phyloP scores from a whole-genome alignment of 2,329 filamentous ascomycete genomes.

The Leptographium wingfieldii region DNA sequence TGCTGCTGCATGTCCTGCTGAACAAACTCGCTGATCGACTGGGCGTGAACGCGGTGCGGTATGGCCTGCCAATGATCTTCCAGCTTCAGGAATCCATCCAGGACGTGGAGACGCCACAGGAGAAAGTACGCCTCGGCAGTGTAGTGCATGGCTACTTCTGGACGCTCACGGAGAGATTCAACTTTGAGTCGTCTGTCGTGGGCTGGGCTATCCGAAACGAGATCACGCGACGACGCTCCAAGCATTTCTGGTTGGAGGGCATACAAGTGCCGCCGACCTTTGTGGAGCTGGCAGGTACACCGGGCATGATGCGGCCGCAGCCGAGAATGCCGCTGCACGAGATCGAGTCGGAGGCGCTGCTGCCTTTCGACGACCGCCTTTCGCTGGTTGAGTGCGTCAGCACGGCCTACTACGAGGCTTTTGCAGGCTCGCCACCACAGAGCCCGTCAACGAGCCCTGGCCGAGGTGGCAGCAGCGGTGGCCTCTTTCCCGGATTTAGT shows the following conservation, averaged over 20 bases:
- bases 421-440: constrained; percentile 42
- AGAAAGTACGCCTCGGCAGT: constrained; percentile 70
- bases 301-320: constrained; percentile 31
- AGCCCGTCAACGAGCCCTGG: constrained; percentile 61
- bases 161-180: constrained; percentile 63
- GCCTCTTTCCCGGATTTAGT: neutral
- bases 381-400: constrained; percentile 65
- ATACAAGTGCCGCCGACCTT: constrained; percentile 57
- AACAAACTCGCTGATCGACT: constrained; percentile 61
- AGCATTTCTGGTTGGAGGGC: constrained; percentile 66
- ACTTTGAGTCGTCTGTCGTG: constrained; percentile 56
- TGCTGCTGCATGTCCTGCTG: constrained; percentile 66
- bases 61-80: constrained; percentile 79
- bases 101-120: constrained; percentile 48
- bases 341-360: constrained; percentile 50
- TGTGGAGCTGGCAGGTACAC: constrained; percentile 47
- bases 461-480: constrained; percentile 25
- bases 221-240: constrained; percentile 58
- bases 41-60: constrained; percentile 69
- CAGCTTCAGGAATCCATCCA: constrained; percentile 75
- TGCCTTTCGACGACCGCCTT: constrained; percentile 62
- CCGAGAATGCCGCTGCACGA: constrained; percentile 36
- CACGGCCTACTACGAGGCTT: constrained; percentile 51
- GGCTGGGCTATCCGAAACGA: constrained; percentile 64
- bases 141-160: constrained; percentile 85